phyloP scores from a whole-genome alignment of 495 filamentous ascomycete genomes.

The Massariosphaeria phaeospora region DNA sequence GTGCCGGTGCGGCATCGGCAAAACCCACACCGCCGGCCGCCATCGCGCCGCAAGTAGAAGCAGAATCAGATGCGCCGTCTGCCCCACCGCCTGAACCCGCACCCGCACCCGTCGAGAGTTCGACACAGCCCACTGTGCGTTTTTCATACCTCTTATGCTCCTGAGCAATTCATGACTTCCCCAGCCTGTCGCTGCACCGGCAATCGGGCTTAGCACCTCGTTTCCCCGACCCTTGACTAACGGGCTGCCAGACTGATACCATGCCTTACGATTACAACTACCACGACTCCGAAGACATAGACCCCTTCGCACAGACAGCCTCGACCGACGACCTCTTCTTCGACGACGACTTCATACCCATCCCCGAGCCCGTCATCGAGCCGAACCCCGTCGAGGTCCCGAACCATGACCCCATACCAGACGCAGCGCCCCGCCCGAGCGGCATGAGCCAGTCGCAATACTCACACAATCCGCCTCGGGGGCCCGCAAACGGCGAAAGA shows the following conservation, averaged over 20 bases:
- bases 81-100: neutral
- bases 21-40: neutral
- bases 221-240: neutral
- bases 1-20: neutral
- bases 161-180: no score
- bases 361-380: constrained; percentile 43
- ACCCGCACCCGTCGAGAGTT: neutral
- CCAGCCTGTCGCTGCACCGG: neutral
- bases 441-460: constrained; percentile 19
- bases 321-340: constrained; percentile 67
- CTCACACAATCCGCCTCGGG: constrained; percentile 15
- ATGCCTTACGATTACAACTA: constrained; percentile 22
- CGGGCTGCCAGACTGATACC: neutral
- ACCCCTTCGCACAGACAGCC: constrained; percentile 61
- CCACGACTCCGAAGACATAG: constrained; percentile 16
- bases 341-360: constrained; percentile 66
- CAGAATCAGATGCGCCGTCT: neutral
- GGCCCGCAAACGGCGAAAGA: constrained; percentile 12
- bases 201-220: neutral
- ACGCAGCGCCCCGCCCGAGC: neutral
- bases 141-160: no score
- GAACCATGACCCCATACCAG: constrained; percentile 9
- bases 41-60: neutral
- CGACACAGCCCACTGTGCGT: neutral
- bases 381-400: constrained; percentile 11